Evolutionary conservation across 2,329 filamentous ascomycete species (phyloP).

Genomic region (Trichoderma lentiforme): DNA sequence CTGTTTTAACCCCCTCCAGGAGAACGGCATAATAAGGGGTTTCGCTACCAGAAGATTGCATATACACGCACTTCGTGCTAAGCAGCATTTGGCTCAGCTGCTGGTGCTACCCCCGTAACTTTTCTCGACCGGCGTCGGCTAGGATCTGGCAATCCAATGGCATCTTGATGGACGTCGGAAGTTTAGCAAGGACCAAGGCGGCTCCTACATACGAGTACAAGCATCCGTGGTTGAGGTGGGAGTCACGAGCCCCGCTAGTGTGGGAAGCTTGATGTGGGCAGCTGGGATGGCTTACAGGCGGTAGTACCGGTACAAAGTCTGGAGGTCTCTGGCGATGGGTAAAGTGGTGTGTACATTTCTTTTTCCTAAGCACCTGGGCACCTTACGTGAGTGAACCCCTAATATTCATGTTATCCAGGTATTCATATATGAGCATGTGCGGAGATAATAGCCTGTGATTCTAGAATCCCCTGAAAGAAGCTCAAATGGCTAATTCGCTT

Average conservation of each 20-base stretch:
- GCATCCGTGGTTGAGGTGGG: neutral
- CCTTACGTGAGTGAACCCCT: neutral
- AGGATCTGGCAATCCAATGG: neutral
- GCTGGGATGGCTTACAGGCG: neutral
- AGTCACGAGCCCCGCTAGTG: conserved; percentile 10
- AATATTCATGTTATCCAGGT: neutral
- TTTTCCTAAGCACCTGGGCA: neutral
- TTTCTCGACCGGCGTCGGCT: neutral
- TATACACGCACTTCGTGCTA: neutral
- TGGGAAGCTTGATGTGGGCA: neutral
- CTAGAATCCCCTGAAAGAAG: neutral
- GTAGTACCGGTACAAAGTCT: neutral
- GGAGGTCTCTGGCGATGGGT: neutral
- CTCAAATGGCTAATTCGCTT: neutral
- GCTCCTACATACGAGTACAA: neutral
- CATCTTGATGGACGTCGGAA: neutral
- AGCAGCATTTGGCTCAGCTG: neutral
- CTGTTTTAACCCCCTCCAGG: neutral
- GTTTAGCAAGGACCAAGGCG: neutral
- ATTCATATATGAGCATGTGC: too few species aligned
- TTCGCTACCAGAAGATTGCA: neutral
- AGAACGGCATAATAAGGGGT: neutral
- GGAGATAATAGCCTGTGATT: neutral
- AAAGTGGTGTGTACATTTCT: neutral
- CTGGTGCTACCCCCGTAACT: neutral